Percentiles rank a stretch among this genome's conserved stretches.
Conservation (phyloP, 1,284 basidiomycete genomes). For the Puccinia triticina region DNA sequence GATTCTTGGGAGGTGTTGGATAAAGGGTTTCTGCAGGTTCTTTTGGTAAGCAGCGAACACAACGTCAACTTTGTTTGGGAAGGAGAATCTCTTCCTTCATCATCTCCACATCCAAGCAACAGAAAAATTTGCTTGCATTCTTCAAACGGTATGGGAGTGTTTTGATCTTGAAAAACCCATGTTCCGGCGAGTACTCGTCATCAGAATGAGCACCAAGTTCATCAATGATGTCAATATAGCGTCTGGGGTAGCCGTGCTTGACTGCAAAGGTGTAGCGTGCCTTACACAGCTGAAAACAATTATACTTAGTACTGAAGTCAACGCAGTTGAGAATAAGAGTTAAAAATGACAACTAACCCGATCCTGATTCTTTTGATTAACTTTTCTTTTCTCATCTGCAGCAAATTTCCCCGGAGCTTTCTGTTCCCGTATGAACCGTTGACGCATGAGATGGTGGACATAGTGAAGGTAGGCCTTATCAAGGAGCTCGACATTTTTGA, state of each 20-base stretch:
- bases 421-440: too few relatives aligned
- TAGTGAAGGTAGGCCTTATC: too few relatives aligned
- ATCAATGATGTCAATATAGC: constrained; percentile 6
- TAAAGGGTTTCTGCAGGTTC: not conserved
- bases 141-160: not conserved
- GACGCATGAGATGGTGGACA: too few relatives aligned
- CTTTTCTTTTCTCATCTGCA: not conserved
- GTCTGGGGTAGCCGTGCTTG: not conserved
- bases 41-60: not conserved
- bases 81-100: not conserved
- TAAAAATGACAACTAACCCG: not conserved
- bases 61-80: not conserved
- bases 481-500: too few relatives aligned
- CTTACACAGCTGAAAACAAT: not conserved
- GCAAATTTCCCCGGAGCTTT: not conserved
- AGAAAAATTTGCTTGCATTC: not conserved
- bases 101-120: not conserved
- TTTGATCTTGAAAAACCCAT: not conserved
- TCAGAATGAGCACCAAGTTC: not conserved
- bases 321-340: not conserved
- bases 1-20: not conserved
- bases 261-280: not conserved
- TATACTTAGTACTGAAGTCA: not conserved
- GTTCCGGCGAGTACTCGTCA: not conserved
- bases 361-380: not conserved